Evolutionary conservation across 2,329 filamentous ascomycete genomes (phyloP).

Genomic region (Dissoconium aciculare): DNA sequence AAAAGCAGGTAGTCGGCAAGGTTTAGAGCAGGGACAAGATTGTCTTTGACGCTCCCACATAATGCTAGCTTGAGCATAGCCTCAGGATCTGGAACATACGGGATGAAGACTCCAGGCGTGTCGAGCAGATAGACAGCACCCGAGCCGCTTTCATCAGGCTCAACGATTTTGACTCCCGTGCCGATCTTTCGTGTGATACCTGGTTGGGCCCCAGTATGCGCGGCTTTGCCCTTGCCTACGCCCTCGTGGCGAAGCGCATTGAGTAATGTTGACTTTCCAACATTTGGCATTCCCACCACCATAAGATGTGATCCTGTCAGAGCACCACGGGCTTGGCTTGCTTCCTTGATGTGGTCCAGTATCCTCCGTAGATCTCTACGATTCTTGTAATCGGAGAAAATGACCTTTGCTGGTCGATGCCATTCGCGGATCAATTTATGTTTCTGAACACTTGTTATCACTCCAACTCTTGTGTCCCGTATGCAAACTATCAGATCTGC

Average conservation of each 20-base stretch:
- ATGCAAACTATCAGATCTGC: conserved; percentile 8
- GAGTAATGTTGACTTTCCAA: conserved; percentile 88
- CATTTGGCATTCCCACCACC: conserved; percentile 94
- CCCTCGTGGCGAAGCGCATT: conserved; percentile 66
- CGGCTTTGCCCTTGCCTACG: conserved; percentile 53
- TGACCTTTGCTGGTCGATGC: conserved; percentile 37
- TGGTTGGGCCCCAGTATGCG: conserved; percentile 70
- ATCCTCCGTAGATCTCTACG: conserved; percentile 30
- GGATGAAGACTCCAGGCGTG: conserved; percentile 89
- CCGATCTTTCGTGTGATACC: conserved; percentile 79
- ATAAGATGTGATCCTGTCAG: conserved; percentile 74
- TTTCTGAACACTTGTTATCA: conserved; percentile 16
- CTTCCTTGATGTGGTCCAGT: conserved; percentile 37
- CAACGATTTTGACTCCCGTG: conserved; percentile 61
- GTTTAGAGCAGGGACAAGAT: conserved; percentile 60
- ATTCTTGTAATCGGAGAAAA: conserved; percentile 39
- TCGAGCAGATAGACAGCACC: conserved; percentile 68
- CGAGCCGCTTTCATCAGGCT: conserved; percentile 37
- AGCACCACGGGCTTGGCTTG: conserved; percentile 38
- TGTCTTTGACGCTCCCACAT: conserved; percentile 80
- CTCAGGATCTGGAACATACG: conserved; percentile 71
- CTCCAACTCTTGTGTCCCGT: conserved; percentile 4
- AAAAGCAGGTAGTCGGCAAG: conserved; percentile 85
- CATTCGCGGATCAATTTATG: conserved; percentile 40
- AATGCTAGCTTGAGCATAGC: conserved; percentile 92